Base-by-base conservation (phyloP, 2,329 filamentous ascomycete genomes). In the Fusarium abutilonis region DNA sequence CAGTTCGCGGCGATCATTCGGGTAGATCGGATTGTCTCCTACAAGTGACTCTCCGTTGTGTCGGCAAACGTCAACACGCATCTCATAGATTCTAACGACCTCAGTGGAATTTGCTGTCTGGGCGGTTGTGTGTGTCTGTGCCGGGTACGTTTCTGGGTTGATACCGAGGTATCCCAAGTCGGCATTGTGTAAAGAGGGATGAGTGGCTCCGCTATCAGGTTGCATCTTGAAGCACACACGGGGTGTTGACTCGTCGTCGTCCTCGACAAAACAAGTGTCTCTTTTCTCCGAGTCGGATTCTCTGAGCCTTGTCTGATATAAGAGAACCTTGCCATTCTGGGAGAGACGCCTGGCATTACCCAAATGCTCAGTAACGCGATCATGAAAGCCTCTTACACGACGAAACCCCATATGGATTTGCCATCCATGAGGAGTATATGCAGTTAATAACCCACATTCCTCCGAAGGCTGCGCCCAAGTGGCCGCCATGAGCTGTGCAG, bases 331-430 rank as follows among this genome's bases (percentile, higher is more conserved):
- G n/a, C 52, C 60, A 5, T 14, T 41, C 28, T 43, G 15, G 3
- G 11, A 32, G 17, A 8, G 14, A 14, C 29, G 10, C 5, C 5
- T 14, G 14, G 15, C 23, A 17, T 28, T 29, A 10, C 42, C 49
- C 29, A 49, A 14, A 6, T 32, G 46, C 29, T 46, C 35, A 31
- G 38, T 10, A 4, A 53, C 3, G 21, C 68, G 68, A 21, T 52
- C 49, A 28, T 70, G 68, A 40, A 70, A 70, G 15, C 54, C 49
- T 14, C 21, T 63, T 9, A 70, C 64, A 1, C 64, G 62, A 5
- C 62, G 65, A 31, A 70, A 70, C 4, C 66, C 68, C 68, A 70
- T 70, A n/a, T 67, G 66, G n/a, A 70, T 70, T 13, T 60, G 42
- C 64, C 60, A 68, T 6, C 41, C 54, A 26, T 43, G 23, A 21